Evolutionary conservation across 2,329 filamentous ascomycete genomes (phyloP), one percentile per base, ranked within the genome.

Genomic region (Alternaria panax): DNA sequence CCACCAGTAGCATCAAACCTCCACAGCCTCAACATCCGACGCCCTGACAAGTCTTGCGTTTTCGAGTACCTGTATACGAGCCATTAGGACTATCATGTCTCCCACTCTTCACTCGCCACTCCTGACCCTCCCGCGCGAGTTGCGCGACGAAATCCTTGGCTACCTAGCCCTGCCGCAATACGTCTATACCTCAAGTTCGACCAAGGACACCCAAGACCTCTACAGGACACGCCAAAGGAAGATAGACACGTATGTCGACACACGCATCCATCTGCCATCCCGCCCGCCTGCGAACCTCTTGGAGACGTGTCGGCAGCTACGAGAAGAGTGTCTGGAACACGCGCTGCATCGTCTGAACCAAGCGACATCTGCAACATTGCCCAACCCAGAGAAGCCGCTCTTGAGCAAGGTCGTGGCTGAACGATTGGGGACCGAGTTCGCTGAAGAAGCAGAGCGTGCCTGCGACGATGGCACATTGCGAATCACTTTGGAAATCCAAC

Each of bases 111-210:
- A 7, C 32, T 22, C 67, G 22, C 38, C 63, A 4, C 54, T 75
- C 24, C 40, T 73, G 3, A 16, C 51, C 5, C 45, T 75, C 5
- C 73, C 73, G 5, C 70, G 71, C 14, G 74, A 76, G 30, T 27
- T 76, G 24, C 61, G 73, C 25, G 72, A 76, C 40, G 60, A 69
- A 11, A 69, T 76, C 7, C 60, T 69, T n/a, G 53, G 47, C 6
- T 46, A 70, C 42, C 65, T 74, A 9, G 47, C 51, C 25, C 59
- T 69, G 4, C 66, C 70, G 8, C 45, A 58, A 30, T 63, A 63
- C n/a, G 63, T 75, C 1, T 73, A 64, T 45, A 72, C 67, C 6
- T 75, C 72, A 7, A 67, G 60, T 30, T 51, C 59, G 11, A 64
- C 54, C 2, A 50, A 59, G 7, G 47, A 66, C 18, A 66, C 64